Evolutionary conservation across 768 basidiomycete species (phyloP), one percentile per base, ranked within the genome.

Genomic region (Crucibulum laeve): DNA sequence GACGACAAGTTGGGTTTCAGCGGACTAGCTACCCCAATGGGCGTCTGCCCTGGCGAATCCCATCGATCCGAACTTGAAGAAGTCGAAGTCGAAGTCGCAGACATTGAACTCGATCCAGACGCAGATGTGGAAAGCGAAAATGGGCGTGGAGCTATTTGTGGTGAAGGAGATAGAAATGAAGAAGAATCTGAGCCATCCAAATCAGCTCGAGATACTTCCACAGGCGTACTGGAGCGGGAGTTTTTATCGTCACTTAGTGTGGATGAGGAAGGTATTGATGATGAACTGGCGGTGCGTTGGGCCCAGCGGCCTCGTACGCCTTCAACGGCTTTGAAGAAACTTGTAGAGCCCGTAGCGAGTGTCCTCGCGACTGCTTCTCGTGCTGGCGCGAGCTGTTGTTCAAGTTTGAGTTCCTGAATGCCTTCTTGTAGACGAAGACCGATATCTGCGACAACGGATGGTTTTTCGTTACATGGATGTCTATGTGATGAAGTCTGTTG

Each of bases 391-490:
- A 96, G 77, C 53, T 93, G 91, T 61, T 96, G 87, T 24, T 96
- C 90, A 3, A 97, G 64, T 59, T 88, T 91, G 40, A 99, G 76
- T 22, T 97, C 95, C 58, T 96, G 92, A 14, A 98, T 79, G 2
- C 94, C 93, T 65, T 98, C 94, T 45, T 87, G 82, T 19, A 99
- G 76, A 7, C 94, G 84, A 3, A 98, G 73, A 6, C 94, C 88
- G 25, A 99, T 84, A 54, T 99, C 96, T 4, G 91, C 76, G 3
- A 97, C 87, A 1, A 90, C 82, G 11, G 88, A 87, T 0, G 89
- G 87, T 57, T 89, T 91, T 52, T 91, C 90, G 46, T 84, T 89
- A 61, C 94, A 96, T 28, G 95, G 95, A 63, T 98, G 95, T 38
- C 93, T 93, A 48, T 32, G 26, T 25, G 18, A 30, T 8, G 14